phyloP scores from a whole-genome alignment of 169 alveolate species.

The Cryptosporidium sp. region DNA sequence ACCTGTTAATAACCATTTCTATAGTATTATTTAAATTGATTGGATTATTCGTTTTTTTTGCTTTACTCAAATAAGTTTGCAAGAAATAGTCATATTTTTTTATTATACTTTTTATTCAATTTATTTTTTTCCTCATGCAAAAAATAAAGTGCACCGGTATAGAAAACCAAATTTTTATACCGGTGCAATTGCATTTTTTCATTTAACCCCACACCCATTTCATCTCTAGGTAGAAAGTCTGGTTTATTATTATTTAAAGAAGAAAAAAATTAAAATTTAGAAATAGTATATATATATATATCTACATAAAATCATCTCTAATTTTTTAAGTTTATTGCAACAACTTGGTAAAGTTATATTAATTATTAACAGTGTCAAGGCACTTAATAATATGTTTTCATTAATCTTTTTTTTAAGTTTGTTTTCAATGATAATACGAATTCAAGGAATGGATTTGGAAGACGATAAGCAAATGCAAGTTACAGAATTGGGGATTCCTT shows the following conservation, averaged over 20 bases:
- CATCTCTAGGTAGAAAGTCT: neutral
- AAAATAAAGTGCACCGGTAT: too few species aligned
- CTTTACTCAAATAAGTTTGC: too few species aligned
- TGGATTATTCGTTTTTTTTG: too few species aligned
- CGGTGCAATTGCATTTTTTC: too few species aligned
- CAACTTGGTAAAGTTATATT: neutral
- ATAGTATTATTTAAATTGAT: neutral
- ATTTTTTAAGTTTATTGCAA: neutral
- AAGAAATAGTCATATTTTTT: neutral
- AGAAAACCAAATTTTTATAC: too few species aligned
- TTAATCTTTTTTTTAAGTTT: neutral
- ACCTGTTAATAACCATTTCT: neutral
- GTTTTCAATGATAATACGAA: neutral
- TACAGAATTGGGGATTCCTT: constrained; percentile 14
- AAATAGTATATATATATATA: too few species aligned
- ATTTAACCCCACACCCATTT: too few species aligned
- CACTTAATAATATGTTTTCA: neutral
- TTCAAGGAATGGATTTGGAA: neutral
- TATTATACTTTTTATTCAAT: neutral
- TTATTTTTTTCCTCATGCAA: neutral
- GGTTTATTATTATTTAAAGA: neutral
- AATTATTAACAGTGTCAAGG: neutral
- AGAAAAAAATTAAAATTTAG: too few species aligned
- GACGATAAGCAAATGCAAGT: neutral
- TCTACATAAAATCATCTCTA: too few species aligned